Percentiles rank a stretch among this genome's conserved stretches.
Conservation (phyloP, 805 yeast species). For the Clavispora phyllophila region DNA sequence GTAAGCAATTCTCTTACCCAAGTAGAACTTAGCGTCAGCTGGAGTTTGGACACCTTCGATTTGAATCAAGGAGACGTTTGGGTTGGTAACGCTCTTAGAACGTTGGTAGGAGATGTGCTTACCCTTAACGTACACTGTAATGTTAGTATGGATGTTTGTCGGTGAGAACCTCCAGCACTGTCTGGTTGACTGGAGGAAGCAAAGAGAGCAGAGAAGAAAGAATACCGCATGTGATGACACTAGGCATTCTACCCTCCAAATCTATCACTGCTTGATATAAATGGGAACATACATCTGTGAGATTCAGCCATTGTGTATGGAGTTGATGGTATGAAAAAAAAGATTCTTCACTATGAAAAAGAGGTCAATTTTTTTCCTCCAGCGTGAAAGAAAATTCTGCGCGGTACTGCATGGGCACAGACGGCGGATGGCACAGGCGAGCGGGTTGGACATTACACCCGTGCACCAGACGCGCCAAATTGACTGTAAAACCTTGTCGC, state of each 20-base stretch:
- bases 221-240: neutral
- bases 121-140: constrained; percentile 97
- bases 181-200: neutral
- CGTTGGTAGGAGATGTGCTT: constrained; percentile 99
- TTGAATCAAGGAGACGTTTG: constrained; percentile 93
- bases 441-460: neutral
- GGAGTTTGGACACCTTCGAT: constrained; percentile 92
- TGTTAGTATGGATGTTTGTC: constrained; percentile 29
- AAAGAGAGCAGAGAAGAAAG: neutral
- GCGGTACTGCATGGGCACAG: constrained; percentile 10
- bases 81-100: constrained; percentile 97
- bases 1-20: constrained; percentile 99
- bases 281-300: constrained; percentile 82
- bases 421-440: neutral
- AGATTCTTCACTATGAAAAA: constrained; percentile 5
- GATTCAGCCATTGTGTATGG: constrained; percentile 80
- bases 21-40: constrained; percentile 97
- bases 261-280: neutral
- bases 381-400: constrained; percentile 15
- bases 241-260: neutral
- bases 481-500: neutral
- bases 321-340: constrained; percentile 13
- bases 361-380: constrained; percentile 12
- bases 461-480: neutral
- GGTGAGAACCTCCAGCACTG: neutral